These are phyloP conservation scores for Blastobotrys serpentis DNA, from an alignment of 1,139 yeast genomes.

Conservation along the genomic window DNA sequence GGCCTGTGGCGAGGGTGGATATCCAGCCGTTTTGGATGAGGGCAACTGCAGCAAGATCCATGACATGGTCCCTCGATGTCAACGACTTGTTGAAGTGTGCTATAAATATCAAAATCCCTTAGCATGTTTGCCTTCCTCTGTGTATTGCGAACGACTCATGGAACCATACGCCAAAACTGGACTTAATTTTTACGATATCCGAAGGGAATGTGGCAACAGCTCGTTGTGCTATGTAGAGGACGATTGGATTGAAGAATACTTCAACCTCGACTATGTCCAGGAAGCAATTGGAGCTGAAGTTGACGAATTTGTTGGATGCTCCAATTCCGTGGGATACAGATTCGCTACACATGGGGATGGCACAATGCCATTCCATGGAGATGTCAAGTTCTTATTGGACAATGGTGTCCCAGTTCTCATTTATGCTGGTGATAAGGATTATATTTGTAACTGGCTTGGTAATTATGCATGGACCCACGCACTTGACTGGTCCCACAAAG, in stretches of 20 bases:
- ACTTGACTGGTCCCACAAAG: conserved; percentile 57
- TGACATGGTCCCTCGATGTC: conserved; percentile 74
- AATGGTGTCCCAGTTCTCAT: conserved; percentile 69
- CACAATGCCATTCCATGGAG: conserved; percentile 62
- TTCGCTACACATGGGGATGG: conserved; percentile 62
- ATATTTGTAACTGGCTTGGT: conserved; percentile 89
- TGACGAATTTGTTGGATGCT: conserved; percentile 56
- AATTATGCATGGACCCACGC: conserved; percentile 74
- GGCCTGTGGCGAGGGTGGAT: conserved; percentile 97
- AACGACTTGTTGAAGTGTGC: conserved; percentile 75
- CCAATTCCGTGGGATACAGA: conserved; percentile 52
- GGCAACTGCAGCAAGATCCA: conserved; percentile 80
- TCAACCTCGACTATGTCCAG: conserved; percentile 61
- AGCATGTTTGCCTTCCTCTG: conserved; percentile 90
- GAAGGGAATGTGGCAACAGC: conserved; percentile 66
- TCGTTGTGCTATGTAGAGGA: conserved; percentile 57
- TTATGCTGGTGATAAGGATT: conserved; percentile 88
- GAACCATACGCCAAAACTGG: conserved; percentile 91
- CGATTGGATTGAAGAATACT: conserved; percentile 54
- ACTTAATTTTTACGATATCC: conserved; percentile 87
- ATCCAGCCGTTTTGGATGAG: conserved; percentile 71
- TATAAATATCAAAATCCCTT: conserved; percentile 75
- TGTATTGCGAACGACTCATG: conserved; percentile 86
- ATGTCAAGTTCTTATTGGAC: conserved; percentile 58
- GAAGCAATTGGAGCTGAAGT: conserved; percentile 60